Base-by-base conservation (phyloP, 2,329 filamentous ascomycete genomes). In the Alternaria longipes region DNA sequence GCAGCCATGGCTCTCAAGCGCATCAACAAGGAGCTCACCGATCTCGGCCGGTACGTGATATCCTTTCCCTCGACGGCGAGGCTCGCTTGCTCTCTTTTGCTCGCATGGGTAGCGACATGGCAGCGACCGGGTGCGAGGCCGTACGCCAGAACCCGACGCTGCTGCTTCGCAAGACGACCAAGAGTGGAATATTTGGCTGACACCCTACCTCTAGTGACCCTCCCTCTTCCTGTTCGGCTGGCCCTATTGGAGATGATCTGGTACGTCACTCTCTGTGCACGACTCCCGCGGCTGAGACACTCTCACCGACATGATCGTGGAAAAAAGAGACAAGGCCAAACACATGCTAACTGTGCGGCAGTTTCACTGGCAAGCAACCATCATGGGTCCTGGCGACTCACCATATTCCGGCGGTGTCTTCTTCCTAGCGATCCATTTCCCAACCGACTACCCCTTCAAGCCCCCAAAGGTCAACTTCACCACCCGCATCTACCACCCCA, bases 331-430 rank as follows among this genome's bases (percentile, higher is more conserved):
- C 47, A 6, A 36, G 50, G 40, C 51, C 56, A 59, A 62, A 52
- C 68, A 65, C 14, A 62, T 78, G 77, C 75, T 73, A 60, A 71
- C 72, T 55, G 52, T 55, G 64, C 47, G 49, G 75, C 75, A 99
- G 94, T 99, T 99, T 81, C 95, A 98, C 89, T 99, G 95, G 95
- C 95, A 99, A 90, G 95, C 95, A 77, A 99, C 95, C 54, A 99
- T 99, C 81, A 99, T 99, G 95, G 95, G 95, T 83, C 95, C 95
- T 81, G 87, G 91, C 81, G 95, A 98, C 83, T 97, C 93, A 78
- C 95, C 95, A 81, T 99, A 98, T 87, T 93, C 94, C 52, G 94
- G 94, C 81, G 95, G 95, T 78, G 94, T 99, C 74, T 99, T 99
- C 88, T 99, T 99, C 89, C 89, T 99, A 71, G 90, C 91, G 73